Evolutionary conservation across 495 filamentous ascomycete genomes (phyloP), one percentile per base, ranked within the genome.

Genomic region (Penicillium tannophilum): DNA sequence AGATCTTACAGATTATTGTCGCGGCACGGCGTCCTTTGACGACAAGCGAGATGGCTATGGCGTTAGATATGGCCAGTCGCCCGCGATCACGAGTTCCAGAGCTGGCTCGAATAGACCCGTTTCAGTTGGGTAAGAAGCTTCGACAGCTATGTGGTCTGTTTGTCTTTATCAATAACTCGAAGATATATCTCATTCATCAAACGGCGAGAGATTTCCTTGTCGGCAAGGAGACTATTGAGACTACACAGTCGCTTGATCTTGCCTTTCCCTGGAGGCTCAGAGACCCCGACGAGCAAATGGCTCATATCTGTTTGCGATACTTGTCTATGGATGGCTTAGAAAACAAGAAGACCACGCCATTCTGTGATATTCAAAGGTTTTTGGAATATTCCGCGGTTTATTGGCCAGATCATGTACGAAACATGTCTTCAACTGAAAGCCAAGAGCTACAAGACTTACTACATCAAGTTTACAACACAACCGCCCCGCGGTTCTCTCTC

Each of bases 91-190:
- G 50, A 52, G 64, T 63, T 12, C 47, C 56, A 36, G 51, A 57
- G 65, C 76, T 17, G 36, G 63, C 12, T 50, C 20, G 20, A 23
- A 23, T 72, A 9, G 28, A 67, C 1, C 17, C 52, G 55, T 35
- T 61, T 26, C 35, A 41, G 10, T 51, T 73, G 2, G 52, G 56
- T 17, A 45, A 42, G 16, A 60, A 56, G 19, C 57, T 82, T 2
- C 72, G 70, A 36, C 54, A 59, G 17, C 28, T 76, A 14, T 79
- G 74, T 49, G 71, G 76, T 3, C 66, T 73, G 11, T 77, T 82
- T 45, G 60, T 82, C 4, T 66, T 66, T 20, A 61, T 77, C 1
- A 66, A 71, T n/a, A 64, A 75, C 46, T 69, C 64, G 7, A 68
- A 63, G 24, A 59, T 80, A 17, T 76, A 73, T 56, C 63, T 74